Evolutionary conservation across 2,329 filamentous ascomycete species (phyloP), one percentile per base, ranked within the genome.

Genomic region (Beauveria rudraprayagi): DNA sequence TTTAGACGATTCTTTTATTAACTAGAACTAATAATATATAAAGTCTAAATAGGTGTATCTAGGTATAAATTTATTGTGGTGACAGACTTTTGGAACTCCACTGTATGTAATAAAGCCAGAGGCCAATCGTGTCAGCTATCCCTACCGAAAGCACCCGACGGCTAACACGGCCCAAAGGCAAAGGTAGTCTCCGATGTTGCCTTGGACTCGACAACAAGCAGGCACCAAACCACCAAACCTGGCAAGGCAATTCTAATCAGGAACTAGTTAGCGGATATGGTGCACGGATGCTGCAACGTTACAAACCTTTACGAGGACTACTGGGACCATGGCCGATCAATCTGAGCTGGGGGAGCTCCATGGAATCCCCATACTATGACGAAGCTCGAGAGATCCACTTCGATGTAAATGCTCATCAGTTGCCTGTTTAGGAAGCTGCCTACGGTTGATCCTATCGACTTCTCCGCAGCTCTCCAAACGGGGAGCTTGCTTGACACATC

Each of bases 211-310:
- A 16, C 34, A 37, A 37, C 34, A 11, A 34, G 54, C 26, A 43
- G 19, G 22, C 28, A 41, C 11, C 9, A 40, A 37, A 44, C 16
- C 22, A 37, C 11, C 24, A 22, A 34, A 51, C 3, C n/a, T 46
- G 24, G 5, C 16, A 41, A 56, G n/a, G 30, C 44, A 10, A 57
- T 10, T 41, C 34, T 17, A 19, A 19, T 28, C 17, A 24, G 34
- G 30, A 22, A 22, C 34, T 41, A n/a, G n/a, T n/a, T n/a, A 52
- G 34, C 47, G 37, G 47, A 7, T 22, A 17, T 3, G 28, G 34
- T 55, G 41, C 55, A 43, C 37, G 19, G 34, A 43, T 16, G 16
- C 5, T 62, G 61, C 61, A 62, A 62, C 61, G 61, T 62, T 62
- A 55, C 61, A 59, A 59, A 43, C 9, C 28, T 26, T 16, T 54